Evolutionary conservation across 2,329 filamentous ascomycete genomes (phyloP).

Genomic region (Arthrocladium fulminans): DNA sequence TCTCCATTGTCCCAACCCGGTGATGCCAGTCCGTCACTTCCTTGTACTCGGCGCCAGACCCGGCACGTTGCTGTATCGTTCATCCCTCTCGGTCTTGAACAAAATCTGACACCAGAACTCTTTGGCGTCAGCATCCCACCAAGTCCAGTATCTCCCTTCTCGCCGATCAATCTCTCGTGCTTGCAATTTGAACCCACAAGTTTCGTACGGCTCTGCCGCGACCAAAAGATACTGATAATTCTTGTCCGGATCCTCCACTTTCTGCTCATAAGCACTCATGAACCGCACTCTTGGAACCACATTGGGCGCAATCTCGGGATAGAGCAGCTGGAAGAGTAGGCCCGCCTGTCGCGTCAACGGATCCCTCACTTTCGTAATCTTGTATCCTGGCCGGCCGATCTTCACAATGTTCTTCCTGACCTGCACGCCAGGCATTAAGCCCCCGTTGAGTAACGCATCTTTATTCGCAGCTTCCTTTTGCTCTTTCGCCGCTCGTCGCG

Average conservation of each 20-base stretch:
- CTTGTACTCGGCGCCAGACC: slow-evolving; percentile 47
- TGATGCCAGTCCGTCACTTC: slow-evolving; percentile 19
- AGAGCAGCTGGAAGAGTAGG: slow-evolving; percentile 90
- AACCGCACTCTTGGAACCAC: slow-evolving; percentile 79
- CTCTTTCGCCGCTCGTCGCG: slow-evolving; percentile 88
- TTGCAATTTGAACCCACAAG: slow-evolving; percentile 91
- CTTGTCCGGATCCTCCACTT: slow-evolving; percentile 87
- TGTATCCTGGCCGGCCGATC: slow-evolving; percentile 93
- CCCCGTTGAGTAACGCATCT: slow-evolving; percentile 56
- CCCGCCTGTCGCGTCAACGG: slow-evolving; percentile 81
- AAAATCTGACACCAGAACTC: slow-evolving; percentile 97
- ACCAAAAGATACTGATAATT: slow-evolving; percentile 91
- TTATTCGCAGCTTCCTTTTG: slow-evolving; percentile 73
- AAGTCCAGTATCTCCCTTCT: slow-evolving; percentile 81
- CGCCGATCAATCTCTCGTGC: slow-evolving; percentile 83
- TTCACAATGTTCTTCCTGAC: slow-evolving; percentile 80
- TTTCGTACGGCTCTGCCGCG: slow-evolving; percentile 96
- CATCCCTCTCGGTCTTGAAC: slow-evolving; percentile 97
- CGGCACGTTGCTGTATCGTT: slow-evolving; percentile 65
- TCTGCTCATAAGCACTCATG: slow-evolving; percentile 97
- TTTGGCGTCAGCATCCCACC: slow-evolving; percentile 91
- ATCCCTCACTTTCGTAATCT: slow-evolving; percentile 93
- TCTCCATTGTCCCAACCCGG: background rate
- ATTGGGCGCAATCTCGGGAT: slow-evolving; percentile 74
- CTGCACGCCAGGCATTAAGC: slow-evolving; percentile 63